These are phyloP conservation scores for Vinca minor DNA, from an alignment of 257 asterid genomes.

Conservation along the genomic window DNA sequence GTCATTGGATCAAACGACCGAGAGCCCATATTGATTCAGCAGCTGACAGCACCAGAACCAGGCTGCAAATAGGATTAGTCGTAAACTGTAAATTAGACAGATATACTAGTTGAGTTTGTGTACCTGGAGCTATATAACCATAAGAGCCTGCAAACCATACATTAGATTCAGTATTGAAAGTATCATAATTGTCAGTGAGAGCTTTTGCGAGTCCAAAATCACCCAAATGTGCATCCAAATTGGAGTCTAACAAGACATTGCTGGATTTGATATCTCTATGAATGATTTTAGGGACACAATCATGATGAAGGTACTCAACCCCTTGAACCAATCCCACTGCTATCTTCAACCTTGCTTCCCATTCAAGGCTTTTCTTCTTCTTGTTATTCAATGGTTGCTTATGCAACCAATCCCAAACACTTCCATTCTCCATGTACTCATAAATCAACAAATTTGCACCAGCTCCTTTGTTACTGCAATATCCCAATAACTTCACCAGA, in stretches of 20 bases:
- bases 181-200: conserved; percentile 40
- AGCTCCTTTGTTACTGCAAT: conserved; percentile 54
- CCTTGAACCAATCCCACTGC: conserved; percentile 89
- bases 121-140: conserved; percentile 97
- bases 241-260: conserved; percentile 62
- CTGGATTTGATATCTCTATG: conserved; percentile 89
- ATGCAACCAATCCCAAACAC: conserved; percentile 86
- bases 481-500: conserved; percentile 71
- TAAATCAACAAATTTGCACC: conserved; percentile 69
- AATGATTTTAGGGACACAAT: conserved; percentile 81
- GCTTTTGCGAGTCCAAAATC: conserved; percentile 89
- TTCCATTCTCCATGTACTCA: conserved; percentile 93
- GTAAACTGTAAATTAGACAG: too few species aligned
- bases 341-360: conserved; percentile 67
- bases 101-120: background rate
- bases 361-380: conserved; percentile 48
- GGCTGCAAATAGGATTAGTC: too few species aligned
- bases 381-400: conserved; percentile 40
- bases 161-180: conserved; percentile 65
- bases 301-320: conserved; percentile 87
- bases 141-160: conserved; percentile 83
- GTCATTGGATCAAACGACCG: too few species aligned
- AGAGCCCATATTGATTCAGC: too few species aligned
- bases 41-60: too few species aligned
- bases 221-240: conserved; percentile 90